Evolutionary conservation across 192 early-diverging fungal genomes (phyloP), one percentile per base, ranked within the genome.

Genomic region (Entrophospora sp.): DNA sequence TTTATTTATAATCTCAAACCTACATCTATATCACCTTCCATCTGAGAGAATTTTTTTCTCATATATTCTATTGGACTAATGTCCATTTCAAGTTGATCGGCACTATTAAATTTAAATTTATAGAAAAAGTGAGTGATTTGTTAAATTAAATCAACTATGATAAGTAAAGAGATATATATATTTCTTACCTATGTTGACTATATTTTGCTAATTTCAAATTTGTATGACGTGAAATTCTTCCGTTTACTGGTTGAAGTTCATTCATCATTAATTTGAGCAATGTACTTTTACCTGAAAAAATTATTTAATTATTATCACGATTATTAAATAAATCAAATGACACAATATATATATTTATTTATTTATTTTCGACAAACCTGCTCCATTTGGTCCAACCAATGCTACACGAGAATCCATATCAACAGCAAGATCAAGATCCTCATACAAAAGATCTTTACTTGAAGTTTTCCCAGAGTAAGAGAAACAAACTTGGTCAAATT

Each of bases 341-440:
- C n/a, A n/a, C n/a, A n/a, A n/a, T n/a, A n/a, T n/a, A n/a, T n/a
- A n/a, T n/a, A n/a, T n/a, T n/a, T n/a, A n/a, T n/a, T n/a, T n/a
- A n/a, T n/a, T n/a, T n/a, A n/a, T n/a, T n/a, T n/a, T n/a, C 4
- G 24, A 46, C 79, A 96, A 95, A 69, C 93, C 91, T 34, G 86
- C 90, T 79, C 93, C 94, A 77, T 92, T 91, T 62, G 93, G 92
- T 64, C 96, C 96, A 61, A 99, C 94, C 56, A 99, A 85, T 14
- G 96, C 96, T 71, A 99, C 89, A 69, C 96, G 88, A 38, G 96
- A 97, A 78, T 99, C 96, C 85, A 95, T 96, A 76, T 99, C 96
- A 20, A 93, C 88, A 69, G 91, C 93, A 32, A 93, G 87, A 61
- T 99, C 91, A 51, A 99, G 82, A 73, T 95, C 75, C 37, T 79